Base-by-base conservation (phyloP, 2,329 filamentous ascomycete species). In the Hypoxylon sp. region DNA sequence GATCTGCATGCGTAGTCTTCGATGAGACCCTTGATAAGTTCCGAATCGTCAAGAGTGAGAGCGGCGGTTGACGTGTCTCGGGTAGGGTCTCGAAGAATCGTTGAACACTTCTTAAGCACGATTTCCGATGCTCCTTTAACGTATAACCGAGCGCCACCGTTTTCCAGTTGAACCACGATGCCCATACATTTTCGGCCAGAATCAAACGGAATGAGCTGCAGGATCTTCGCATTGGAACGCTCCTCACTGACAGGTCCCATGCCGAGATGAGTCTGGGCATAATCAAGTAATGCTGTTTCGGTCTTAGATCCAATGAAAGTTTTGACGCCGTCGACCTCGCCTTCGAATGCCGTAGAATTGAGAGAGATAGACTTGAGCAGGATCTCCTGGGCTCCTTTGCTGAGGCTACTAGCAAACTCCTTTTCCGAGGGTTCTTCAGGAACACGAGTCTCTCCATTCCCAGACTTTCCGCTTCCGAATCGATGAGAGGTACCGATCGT, bases 261-360 rank as follows among this genome's bases (percentile, higher is more conserved):
- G 14, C 84, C 89, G 4, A 93, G 82, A 72, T 90, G 82, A 52
- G 89, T 86, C 50, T 84, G 85, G 12, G 89, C 90, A 71, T 92
- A 86, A 24, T 88, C 85, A n/a, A 93, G 83, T 60, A 93, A 79
- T 2, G 91, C 90, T 3, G 90, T 91, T 75, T 93, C 91, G 0
- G 91, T 93, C 81, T 93, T 93, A 72, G 90, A 92, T 46, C 91
- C 91, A 69, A 93, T 89, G 64, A 91, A 93, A 1, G 86, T 87
- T 68, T 83, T 82, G 53, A 83, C 78, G 12, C 90, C 89, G 32
- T 91, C 86, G n/a, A 88, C 85, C 18, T 92, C 88, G 45, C 90
- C 89, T 75, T 93, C 90, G 64, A 93, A 93, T 0, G 91, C 91
- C 0, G 91, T 93, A 0, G 91, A 93, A 76, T 90, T 90, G 65